Conservation (phyloP, 805 yeast species). For the Komagataella kurtzmanii region DNA sequence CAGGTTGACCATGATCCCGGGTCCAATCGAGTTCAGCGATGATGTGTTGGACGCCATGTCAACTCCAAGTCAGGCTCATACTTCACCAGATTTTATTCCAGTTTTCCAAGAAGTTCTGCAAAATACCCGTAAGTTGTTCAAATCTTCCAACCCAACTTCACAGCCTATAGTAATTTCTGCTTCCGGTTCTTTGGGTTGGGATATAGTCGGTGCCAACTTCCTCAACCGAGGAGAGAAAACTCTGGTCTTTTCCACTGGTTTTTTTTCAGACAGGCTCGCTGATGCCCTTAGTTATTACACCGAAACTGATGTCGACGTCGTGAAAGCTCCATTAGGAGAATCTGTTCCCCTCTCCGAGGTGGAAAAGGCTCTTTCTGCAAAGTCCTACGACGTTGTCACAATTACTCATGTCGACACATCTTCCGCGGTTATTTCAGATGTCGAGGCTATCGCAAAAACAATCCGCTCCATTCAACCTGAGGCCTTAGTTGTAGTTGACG, state of each 20-base stretch:
- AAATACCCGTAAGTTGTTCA: conserved; percentile 62
- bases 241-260: conserved; percentile 81
- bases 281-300: conserved; percentile 63
- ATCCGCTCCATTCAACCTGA: conserved; percentile 62
- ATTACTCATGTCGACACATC: conserved; percentile 95
- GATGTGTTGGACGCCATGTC: conserved; percentile 69
- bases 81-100: conserved; percentile 68
- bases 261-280: conserved; percentile 73
- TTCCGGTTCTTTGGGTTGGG: conserved; percentile 95
- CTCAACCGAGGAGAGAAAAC: conserved; percentile 53
- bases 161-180: conserved; percentile 81
- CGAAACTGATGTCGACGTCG: conserved; percentile 51
- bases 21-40: conserved; percentile 78
- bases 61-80: conserved; percentile 80
- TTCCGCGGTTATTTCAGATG: conserved; percentile 78
- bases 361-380: conserved; percentile 32
- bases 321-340: conserved; percentile 66
- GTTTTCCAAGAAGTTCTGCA: conserved; percentile 59
- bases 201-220: conserved; percentile 70
- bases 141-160: conserved; percentile 48
- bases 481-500: conserved; percentile 78
- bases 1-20: conserved; percentile 45
- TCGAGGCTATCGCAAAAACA: conserved; percentile 45
- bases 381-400: conserved; percentile 52
- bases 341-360: conserved; percentile 44